Conservation (phyloP, 768 basidiomycete genomes). For the Xerocomellus chrysenteron region DNA sequence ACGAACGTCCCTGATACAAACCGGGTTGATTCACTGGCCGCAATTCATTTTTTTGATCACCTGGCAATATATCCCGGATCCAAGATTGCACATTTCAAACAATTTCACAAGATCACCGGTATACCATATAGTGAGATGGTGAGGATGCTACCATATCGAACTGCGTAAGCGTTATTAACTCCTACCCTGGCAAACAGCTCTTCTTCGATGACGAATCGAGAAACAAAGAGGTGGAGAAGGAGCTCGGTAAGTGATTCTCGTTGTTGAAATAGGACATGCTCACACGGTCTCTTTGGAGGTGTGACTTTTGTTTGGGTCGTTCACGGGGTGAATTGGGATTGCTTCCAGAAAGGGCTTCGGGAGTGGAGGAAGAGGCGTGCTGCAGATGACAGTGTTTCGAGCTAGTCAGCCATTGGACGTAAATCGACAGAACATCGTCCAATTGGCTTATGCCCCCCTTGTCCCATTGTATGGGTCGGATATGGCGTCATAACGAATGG, state of each 20-base stretch:
- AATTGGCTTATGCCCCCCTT: not conserved
- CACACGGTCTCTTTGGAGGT: slow-evolving; percentile 42
- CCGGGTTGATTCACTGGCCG: slow-evolving; percentile 39
- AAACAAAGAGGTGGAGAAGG: slow-evolving; percentile 48
- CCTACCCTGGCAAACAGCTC: slow-evolving; percentile 35
- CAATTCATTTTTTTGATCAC: slow-evolving; percentile 65
- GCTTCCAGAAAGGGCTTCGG: slow-evolving; percentile 68
- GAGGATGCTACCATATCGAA: slow-evolving; percentile 7
- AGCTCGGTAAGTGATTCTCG: slow-evolving; percentile 41
- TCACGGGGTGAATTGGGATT: slow-evolving; percentile 55
- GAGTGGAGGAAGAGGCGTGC: slow-evolving; percentile 62
- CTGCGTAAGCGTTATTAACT: not conserved
- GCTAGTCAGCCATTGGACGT: slow-evolving; percentile 5
- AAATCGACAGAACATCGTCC: not conserved
- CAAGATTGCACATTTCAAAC: slow-evolving; percentile 79
- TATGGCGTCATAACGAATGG: not conserved
- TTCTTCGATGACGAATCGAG: slow-evolving; percentile 74
- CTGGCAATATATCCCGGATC: slow-evolving; percentile 79
- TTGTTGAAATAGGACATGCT: not conserved
- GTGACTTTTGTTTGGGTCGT: slow-evolving; percentile 80
- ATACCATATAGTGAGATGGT: slow-evolving; percentile 84
- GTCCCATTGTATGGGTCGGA: not conserved
- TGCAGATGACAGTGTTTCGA: slow-evolving; percentile 5
- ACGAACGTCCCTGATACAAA: not conserved
- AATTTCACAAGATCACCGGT: slow-evolving; percentile 68